These are phyloP conservation scores for Solanum tarijense DNA, from an alignment of 257 asterid species.

Conservation along the genomic window DNA sequence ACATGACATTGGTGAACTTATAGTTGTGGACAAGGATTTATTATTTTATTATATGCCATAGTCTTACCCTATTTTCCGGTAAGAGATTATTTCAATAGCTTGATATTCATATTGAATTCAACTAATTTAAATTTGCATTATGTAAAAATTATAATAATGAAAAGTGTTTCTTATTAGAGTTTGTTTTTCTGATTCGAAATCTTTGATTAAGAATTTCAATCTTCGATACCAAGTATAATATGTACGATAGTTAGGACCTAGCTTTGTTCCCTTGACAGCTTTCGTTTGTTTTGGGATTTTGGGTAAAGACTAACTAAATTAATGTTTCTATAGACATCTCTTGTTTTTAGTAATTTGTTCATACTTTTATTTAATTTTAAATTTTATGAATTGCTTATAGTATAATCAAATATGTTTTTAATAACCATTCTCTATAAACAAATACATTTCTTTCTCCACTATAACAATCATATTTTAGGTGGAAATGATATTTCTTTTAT, in stretches of 20 bases:
- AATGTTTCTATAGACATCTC: background rate
- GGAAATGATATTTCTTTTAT: background rate
- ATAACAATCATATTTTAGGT: too few relatives aligned
- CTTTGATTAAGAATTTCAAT: background rate
- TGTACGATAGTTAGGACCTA: background rate
- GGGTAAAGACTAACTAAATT: background rate
- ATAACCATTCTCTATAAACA: background rate
- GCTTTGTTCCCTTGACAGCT: background rate
- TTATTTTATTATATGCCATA: too few relatives aligned
- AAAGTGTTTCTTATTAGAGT: fast-evolving
- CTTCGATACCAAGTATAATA: background rate
- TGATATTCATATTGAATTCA: background rate
- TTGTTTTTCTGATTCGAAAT: fast-evolving
- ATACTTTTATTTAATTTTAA: background rate
- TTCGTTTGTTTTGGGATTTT: background rate
- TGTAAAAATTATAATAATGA: fast-evolving
- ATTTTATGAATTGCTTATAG: background rate
- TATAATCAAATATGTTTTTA: background rate
- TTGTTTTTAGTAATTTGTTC: background rate
- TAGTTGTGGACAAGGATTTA: too few relatives aligned
- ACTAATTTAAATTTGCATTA: background rate
- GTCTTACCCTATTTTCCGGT: background rate
- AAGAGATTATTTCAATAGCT: too few relatives aligned
- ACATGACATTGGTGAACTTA: background rate
- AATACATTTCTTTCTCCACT: background rate